Percentiles rank a stretch among this genome's conserved stretches.
These are phyloP conservation scores for Clavispora carvajalis DNA, from an alignment of 805 yeast species.

Conservation along the genomic window DNA sequence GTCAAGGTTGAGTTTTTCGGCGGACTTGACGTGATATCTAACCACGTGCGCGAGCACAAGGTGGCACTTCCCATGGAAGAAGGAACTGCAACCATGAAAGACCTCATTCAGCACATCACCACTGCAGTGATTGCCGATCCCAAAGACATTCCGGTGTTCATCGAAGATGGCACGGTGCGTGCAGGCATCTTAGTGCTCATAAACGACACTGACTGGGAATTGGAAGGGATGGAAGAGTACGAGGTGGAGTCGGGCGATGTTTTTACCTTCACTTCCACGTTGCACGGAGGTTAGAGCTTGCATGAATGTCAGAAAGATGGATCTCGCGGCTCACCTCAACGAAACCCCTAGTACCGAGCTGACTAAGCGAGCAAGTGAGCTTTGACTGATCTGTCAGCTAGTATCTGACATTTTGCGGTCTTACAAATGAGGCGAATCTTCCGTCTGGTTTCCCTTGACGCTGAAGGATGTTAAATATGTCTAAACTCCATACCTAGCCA, in stretches of 20 bases:
- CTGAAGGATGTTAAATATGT: no score
- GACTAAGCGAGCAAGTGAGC: no score
- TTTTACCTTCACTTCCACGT: slow-evolving; percentile 83
- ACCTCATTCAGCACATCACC: slow-evolving; percentile 53
- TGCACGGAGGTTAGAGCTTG: slow-evolving; percentile 98
- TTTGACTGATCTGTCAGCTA: no score
- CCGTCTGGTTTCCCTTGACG: no score
- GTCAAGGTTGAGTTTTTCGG: slow-evolving; percentile 52
- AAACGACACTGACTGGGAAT: slow-evolving; percentile 95
- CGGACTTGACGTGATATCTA: slow-evolving; percentile 79
- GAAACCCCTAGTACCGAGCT: no score
- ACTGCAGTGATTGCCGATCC: slow-evolving; percentile 52
- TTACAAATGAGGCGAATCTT: no score
- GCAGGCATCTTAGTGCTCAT: slow-evolving; percentile 91
- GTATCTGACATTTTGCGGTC: no score
- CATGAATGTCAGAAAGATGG: no score
- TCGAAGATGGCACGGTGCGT: slow-evolving; percentile 76
- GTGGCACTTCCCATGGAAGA: slow-evolving; percentile 40
- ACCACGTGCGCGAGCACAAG: slow-evolving; percentile 49
- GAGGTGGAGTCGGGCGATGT: slow-evolving; percentile 71
- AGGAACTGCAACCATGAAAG: slow-evolving; percentile 40
- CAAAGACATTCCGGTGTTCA: slow-evolving; percentile 65
- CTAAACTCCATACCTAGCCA: no score
- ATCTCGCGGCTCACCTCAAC: no score
- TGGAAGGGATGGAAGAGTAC: slow-evolving; percentile 83